These are phyloP conservation scores for Panaeolus papilionaceus DNA, from an alignment of 768 basidiomycete genomes.

Conservation along the genomic window DNA sequence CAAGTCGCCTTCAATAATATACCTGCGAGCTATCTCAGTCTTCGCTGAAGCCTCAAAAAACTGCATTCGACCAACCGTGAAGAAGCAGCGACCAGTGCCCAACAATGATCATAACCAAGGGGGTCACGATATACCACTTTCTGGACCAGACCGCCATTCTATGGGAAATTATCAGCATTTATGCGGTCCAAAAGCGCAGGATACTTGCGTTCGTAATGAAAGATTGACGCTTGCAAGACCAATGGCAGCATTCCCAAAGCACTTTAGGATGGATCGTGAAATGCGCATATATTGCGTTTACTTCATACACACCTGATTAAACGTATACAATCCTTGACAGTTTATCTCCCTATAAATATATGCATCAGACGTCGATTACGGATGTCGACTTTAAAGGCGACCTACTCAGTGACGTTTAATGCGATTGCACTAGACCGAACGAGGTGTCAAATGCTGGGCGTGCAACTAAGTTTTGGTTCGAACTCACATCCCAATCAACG, in stretches of 20 bases:
- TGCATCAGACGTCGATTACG: conserved; percentile 9
- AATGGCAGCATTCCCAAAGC: conserved; percentile 68
- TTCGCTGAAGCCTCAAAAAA: not conserved
- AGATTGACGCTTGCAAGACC: conserved; percentile 77
- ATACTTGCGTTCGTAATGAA: conserved; percentile 66
- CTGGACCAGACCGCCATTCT: conserved; percentile 79
- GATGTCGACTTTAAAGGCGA: conserved; percentile 3
- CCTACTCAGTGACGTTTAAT: conserved; percentile 61
- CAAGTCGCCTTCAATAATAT: conserved; percentile 66
- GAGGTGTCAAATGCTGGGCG: conserved; percentile 15
- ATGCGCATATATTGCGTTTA: not conserved
- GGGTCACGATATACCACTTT: conserved; percentile 54
- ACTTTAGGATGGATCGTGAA: conserved; percentile 30
- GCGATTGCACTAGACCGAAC: conserved; percentile 53
- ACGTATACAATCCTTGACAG: conserved; percentile 74
- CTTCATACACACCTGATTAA: conserved; percentile 53
- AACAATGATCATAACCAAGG: conserved; percentile 61
- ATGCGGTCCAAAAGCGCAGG: conserved; percentile 15
- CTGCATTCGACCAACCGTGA: conserved; percentile 46
- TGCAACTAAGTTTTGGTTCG: conserved; percentile 15
- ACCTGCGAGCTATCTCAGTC: conserved; percentile 39
- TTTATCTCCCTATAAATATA: conserved; percentile 53
- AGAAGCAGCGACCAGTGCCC: conserved; percentile 77
- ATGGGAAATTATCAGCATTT: conserved; percentile 17
- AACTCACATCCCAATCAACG: conserved; percentile 73